Conservation (phyloP, 495 filamentous ascomycete species). For the Monascus purpureus region DNA sequence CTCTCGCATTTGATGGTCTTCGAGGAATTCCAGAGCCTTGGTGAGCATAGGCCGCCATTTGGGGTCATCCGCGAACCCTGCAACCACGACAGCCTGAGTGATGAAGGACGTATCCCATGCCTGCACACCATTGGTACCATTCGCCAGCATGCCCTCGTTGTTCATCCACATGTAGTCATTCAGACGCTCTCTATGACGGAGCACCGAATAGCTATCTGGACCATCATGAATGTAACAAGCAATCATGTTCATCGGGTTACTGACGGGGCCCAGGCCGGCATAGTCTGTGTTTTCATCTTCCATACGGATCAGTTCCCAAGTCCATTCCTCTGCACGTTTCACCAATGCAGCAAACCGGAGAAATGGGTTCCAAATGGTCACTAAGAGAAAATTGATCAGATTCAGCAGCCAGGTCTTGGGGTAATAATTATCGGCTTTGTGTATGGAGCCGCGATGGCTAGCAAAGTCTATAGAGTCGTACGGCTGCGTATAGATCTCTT, state of each 20-base stretch:
- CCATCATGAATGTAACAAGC: constrained; percentile 75
- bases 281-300: constrained; percentile 89
- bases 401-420: constrained; percentile 79
- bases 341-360: constrained; percentile 44
- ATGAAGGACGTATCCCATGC: constrained; percentile 89
- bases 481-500: constrained; percentile 74
- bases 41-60: constrained; percentile 73
- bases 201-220: constrained; percentile 58
- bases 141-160: constrained; percentile 79
- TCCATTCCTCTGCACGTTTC: constrained; percentile 59
- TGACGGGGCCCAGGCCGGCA: constrained; percentile 78
- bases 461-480: constrained; percentile 68
- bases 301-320: constrained; percentile 62
- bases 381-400: constrained; percentile 56
- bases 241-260: constrained; percentile 73
- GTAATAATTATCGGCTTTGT: constrained; percentile 73
- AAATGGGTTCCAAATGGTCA: constrained; percentile 64
- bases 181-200: constrained; percentile 63
- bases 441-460: constrained; percentile 69
- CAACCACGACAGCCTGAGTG: constrained; percentile 67
- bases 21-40: constrained; percentile 74
- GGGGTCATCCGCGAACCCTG: constrained; percentile 62
- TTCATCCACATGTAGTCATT: constrained; percentile 90
- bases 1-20: constrained; percentile 81
- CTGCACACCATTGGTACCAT: constrained; percentile 94